Percentiles rank a stretch among this genome's conserved stretches.
Evolutionary conservation across 164 flowering plant species (phyloP).

Genomic region (Malania oleifera): DNA sequence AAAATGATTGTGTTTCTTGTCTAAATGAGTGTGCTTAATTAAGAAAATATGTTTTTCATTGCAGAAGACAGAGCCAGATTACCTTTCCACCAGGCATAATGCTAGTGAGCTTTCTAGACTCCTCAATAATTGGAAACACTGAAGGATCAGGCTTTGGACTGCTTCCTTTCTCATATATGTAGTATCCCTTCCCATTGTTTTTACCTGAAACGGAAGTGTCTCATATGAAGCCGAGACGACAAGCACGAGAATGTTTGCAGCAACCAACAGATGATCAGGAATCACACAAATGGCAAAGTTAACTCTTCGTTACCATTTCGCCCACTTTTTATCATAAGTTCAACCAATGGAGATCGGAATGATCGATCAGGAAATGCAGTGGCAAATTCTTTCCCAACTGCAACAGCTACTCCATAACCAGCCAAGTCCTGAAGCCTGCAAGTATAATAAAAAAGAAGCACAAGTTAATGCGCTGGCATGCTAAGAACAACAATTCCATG

Average conservation of each 20-base stretch:
- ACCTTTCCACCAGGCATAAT: slow-evolving; percentile 94
- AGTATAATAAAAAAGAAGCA: slow-evolving; percentile 4
- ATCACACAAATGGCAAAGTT: neutral
- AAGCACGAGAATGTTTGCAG: no score
- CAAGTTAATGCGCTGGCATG: neutral
- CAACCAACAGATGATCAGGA: neutral
- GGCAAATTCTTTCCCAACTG: slow-evolving; percentile 49
- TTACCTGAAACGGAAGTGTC: slow-evolving; percentile 50
- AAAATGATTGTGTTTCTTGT: neutral
- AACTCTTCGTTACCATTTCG: slow-evolving; percentile 56
- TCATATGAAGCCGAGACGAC: slow-evolving; percentile 1
- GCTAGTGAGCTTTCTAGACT: slow-evolving; percentile 55
- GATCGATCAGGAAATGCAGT: slow-evolving; percentile 63
- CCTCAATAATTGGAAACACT: slow-evolving; percentile 71
- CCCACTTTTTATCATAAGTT: slow-evolving; percentile 70
- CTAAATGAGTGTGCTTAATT: neutral
- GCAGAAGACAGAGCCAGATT: neutral
- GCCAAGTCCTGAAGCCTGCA: slow-evolving; percentile 86
- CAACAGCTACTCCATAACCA: slow-evolving; percentile 82
- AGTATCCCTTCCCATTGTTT: slow-evolving; percentile 88
- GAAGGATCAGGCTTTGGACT: slow-evolving; percentile 82
- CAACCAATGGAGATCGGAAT: slow-evolving; percentile 56
- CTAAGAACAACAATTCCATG: no score
- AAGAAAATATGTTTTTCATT: neutral
- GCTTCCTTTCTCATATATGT: slow-evolving; percentile 83